Percentiles rank a stretch among this genome's conserved stretches.
These are phyloP conservation scores for Leonotis leonurus DNA, from an alignment of 257 asterid species.

Conservation along the genomic window DNA sequence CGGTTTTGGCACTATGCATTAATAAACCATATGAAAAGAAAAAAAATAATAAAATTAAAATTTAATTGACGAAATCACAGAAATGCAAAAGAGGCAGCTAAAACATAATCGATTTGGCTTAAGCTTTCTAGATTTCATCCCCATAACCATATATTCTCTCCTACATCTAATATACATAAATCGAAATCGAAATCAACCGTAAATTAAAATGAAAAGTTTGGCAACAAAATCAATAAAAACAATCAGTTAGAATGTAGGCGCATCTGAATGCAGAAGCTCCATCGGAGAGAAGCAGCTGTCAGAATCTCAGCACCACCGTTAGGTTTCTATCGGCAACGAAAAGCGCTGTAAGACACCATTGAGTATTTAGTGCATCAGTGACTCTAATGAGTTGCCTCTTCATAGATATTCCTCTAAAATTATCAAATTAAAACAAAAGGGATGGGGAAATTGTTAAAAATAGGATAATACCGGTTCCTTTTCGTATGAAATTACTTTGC, in stretches of 20 bases:
- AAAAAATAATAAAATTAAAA: no score
- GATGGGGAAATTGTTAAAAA: background rate
- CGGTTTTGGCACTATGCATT: no score
- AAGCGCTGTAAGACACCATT: constrained; percentile 57
- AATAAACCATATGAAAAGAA: no score
- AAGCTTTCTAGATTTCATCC: no score
- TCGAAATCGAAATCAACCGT: background rate
- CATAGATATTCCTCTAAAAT: background rate
- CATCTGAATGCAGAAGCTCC: background rate
- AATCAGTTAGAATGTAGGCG: background rate
- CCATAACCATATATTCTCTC: no score
- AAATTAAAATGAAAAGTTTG: background rate
- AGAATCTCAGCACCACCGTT: constrained; percentile 22
- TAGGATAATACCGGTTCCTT: no score
- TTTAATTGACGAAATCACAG: no score
- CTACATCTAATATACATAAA: no score
- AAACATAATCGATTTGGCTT: no score
- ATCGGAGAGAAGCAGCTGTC: background rate
- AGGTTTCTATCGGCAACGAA: constrained; percentile 51
- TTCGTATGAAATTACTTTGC: no score
- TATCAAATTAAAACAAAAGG: background rate
- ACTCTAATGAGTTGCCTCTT: constrained; percentile 54
- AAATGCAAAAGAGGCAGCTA: no score
- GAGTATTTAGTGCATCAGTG: constrained; percentile 40
- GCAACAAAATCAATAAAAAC: background rate